Conservation (phyloP, 2,329 filamentous ascomycete species). For the Aspergillus unguis region DNA sequence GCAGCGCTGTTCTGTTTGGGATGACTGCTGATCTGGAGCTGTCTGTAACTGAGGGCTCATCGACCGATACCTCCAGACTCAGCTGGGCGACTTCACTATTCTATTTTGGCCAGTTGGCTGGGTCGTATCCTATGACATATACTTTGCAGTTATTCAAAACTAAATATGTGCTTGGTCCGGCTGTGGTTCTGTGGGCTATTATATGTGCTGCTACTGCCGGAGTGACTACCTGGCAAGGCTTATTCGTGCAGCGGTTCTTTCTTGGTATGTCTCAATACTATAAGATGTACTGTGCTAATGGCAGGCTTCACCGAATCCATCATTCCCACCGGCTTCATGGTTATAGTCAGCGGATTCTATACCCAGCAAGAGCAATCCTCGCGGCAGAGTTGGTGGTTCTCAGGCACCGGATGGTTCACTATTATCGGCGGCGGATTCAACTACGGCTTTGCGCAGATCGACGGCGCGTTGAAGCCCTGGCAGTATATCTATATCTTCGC, state of each 20-base stretch:
- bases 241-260: conserved; percentile 66
- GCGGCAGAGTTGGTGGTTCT: conserved; percentile 67
- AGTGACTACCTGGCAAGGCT: conserved; percentile 60
- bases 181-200: conserved; percentile 59
- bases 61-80: conserved; percentile 63
- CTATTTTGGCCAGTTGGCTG: conserved; percentile 75
- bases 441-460: conserved; percentile 65
- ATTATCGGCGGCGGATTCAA: conserved; percentile 63
- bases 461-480: conserved; percentile 56
- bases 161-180: conserved; percentile 59
- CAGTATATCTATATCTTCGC: conserved; percentile 69
- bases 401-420: conserved; percentile 54
- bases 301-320: conserved; percentile 58
- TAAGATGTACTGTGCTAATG: background rate
- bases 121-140: conserved; percentile 71
- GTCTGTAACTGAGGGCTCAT: conserved; percentile 51
- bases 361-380: conserved; percentile 63
- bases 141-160: conserved; percentile 65
- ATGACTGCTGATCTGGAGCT: conserved; percentile 69
- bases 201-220: conserved; percentile 68
- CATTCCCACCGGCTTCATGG: conserved; percentile 66
- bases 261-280: conserved; percentile 33
- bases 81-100: conserved; percentile 76
- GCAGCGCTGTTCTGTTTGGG: conserved; percentile 69
- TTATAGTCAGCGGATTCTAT: conserved; percentile 60